Evolutionary conservation across 2,329 filamentous ascomycete genomes (phyloP), one percentile per base, ranked within the genome.

Genomic region (Talaromyces sp.): DNA sequence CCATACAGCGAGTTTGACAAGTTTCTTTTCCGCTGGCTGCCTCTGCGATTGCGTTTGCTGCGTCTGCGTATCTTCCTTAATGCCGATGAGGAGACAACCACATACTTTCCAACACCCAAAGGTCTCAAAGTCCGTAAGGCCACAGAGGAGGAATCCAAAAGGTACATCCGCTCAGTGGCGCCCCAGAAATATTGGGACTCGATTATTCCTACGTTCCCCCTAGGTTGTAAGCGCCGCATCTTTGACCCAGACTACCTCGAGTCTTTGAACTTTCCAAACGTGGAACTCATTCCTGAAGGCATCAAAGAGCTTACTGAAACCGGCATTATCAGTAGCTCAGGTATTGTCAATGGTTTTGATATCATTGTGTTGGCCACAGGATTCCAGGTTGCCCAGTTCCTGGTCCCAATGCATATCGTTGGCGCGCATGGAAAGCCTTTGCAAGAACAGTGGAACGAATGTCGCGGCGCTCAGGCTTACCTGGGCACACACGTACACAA

Each of bases 351-450:
- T 51, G n/a, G 10, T 27, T 25, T 51, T 13, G 47, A 73, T 58
- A 62, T 66, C 22, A 71, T 74, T 51, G 65, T 72, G 13, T 65
- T 73, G 15, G 66, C 64, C 9, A 73, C 71, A 1, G 71, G 71
- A 22, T 75, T 75, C 63, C 58, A 73, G 61, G 69, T 74, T 30
- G n/a, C n/a, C 11, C n/a, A 51, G 22, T 51, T 51, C 8, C 25
- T 51, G 5, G 11, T n/a, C 8, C 47, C 47, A 22, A 51, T 51
- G n/a, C n/a, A 51, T 4, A 25, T 51, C 7, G 13, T 51, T n/a
- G 47, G 47, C 9, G 10, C n/a, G 11, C 10, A 51, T 25, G 47
- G 47, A 25, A 51, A 51, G 22, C 9, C 47, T 51, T 27, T 51
- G 25, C n/a, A 51, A 8, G 47, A 51, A 11, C 47, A 51, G 11